Conservation (phyloP, 768 basidiomycete species). For the Fomitopsis pulvina region DNA sequence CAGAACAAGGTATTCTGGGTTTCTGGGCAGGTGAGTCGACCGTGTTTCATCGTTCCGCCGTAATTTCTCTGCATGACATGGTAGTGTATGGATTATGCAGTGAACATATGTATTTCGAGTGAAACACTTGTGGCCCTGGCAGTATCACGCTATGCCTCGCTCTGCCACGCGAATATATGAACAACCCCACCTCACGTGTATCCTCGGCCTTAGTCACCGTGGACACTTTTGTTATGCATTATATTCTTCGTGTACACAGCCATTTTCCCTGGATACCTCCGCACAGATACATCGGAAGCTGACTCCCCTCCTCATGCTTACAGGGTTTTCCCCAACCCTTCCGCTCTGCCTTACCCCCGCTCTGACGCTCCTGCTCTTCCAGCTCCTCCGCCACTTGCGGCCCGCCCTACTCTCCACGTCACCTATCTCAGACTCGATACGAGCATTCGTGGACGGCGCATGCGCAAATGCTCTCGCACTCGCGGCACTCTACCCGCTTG, state of each 20-base stretch:
- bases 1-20: slow-evolving; percentile 40
- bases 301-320: background rate
- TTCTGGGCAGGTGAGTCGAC: slow-evolving; percentile 47
- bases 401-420: slow-evolving; percentile 6
- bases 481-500: slow-evolving; percentile 47
- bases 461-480: slow-evolving; percentile 46
- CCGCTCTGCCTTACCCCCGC: slow-evolving; percentile 51
- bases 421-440: slow-evolving; percentile 34
- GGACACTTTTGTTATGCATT: too few species aligned
- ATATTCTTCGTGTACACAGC: too few species aligned
- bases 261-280: too few species aligned
- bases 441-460: slow-evolving; percentile 51
- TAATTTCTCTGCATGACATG: background rate
- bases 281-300: too few species aligned
- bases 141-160: too few species aligned
- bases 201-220: too few species aligned
- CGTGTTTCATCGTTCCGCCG: background rate
- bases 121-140: background rate
- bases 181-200: too few species aligned
- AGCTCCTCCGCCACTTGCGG: slow-evolving; percentile 21
- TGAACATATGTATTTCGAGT: background rate
- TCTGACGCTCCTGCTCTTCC: slow-evolving; percentile 48
- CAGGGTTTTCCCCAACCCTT: slow-evolving; percentile 45
- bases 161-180: too few species aligned
- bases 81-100: background rate